Evolutionary conservation across 2,329 filamentous ascomycete genomes (phyloP), one percentile per base, ranked within the genome.

Genomic region (Aspergillus sp.): DNA sequence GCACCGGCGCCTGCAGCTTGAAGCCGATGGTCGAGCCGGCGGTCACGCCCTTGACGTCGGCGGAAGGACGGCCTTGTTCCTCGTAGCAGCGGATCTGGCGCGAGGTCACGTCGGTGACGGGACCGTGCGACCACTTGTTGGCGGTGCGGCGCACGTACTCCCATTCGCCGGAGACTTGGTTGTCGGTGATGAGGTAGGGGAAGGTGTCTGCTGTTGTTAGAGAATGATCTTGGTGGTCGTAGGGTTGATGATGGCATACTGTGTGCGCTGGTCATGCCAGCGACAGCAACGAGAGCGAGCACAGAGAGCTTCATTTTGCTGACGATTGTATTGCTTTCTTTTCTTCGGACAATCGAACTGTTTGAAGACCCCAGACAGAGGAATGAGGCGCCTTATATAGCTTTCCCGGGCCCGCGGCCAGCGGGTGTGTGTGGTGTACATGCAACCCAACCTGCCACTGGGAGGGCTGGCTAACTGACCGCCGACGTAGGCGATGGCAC

Each of bases 11-110:
- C 12, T 30, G 31, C 1, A 30, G 25, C 4, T n/a, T 33, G 36
- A 51, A 46, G 15, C 39, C 38, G 26, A 51, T 33, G 4, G 26
- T 19, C 3, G 30, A 31, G 8, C 40, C 40, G 5, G 35, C 29
- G n/a, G 13, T 30, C 8, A 37, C 35, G 6, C 15, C 20, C n/a
- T 25, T 19, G 2, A 36, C 28, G 12, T 37, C 24, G 29, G 38
- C 20, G 15, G n/a, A 26, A 26, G 15, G 26, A 10, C 24, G 33
- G 10, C 22, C 24, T 14, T 30, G 12, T 24, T 30, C 27, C 25
- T 37, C 36, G 24, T 40, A 39, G 31, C 41, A 42, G 10, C 39
- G 25, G 33, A 44, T 35, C 5, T 27, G 26, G n/a, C 20, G 16
- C 2, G 13, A 26, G 19, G 30, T 15, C 11, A 42, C 29, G 33